Base-by-base conservation (phyloP, 2,329 filamentous ascomycete species). In the Botrytis medusae region DNA sequence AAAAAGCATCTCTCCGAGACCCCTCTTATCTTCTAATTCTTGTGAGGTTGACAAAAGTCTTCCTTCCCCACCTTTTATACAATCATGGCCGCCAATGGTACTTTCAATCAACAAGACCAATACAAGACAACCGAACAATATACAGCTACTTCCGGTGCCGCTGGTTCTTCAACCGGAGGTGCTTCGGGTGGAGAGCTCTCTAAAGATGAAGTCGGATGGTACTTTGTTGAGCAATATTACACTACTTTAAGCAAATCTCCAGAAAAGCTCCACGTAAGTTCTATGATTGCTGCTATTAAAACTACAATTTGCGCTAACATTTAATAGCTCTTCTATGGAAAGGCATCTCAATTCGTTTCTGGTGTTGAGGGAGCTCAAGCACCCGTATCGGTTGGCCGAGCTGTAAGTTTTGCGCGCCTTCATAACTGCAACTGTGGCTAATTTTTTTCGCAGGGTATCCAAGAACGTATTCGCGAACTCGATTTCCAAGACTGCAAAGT, bases 151-250 rank as follows among this genome's bases (percentile, higher is more conserved):
- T 78, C 79, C 60, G 78, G 77, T 72, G 71, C 79, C 51, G 69
- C 77, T 71, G 78, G 79, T 44, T 74, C 79, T 22, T 76, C 74
- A 62, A 76, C 74, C 63, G 79, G 77, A 79, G 81, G 80, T 76
- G 79, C 79, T 72, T 84, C 82, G 79, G 84, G 81, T 81, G 68
- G 65, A 42, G 86, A 88, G 79, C 84, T 90, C 59, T 86, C 87
- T 79, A 98, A 97, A 86, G 94, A 97, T 83, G 94, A 98, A 86
- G 94, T 99, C 78, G 96, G 94, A 84, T 99, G 96, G 96, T 98
- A 95, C 86, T 99, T 99, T 79, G 96, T 99, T 74, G 95, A 98
- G 88, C 94, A 97, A 84, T 99, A 98, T 87, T 99, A 99, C 86
- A 98, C 93, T 79, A 99, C 94, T 75, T 86, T 99, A 81, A 98